Percentiles rank a stretch among this genome's conserved stretches.
These are phyloP conservation scores for Sherardia arvensis DNA, from an alignment of 257 asterid genomes.

Conservation along the genomic window DNA sequence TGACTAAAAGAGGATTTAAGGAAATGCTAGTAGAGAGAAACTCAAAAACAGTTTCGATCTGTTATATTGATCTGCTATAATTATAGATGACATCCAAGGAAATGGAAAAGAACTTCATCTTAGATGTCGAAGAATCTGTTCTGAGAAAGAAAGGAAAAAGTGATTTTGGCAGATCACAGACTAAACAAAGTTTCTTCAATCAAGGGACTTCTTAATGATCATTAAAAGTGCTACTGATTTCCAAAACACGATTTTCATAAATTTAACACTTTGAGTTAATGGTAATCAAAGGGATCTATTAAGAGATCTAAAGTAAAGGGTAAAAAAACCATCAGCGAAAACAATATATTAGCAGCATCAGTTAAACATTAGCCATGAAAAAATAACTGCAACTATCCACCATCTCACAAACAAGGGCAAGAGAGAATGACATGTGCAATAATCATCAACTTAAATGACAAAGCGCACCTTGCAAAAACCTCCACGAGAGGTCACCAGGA, in stretches of 20 bases:
- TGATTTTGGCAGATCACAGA: not conserved
- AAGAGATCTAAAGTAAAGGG: not conserved
- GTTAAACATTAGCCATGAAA: not conserved
- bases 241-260: not conserved
- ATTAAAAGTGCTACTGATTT: not conserved
- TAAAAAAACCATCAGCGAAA: not conserved
- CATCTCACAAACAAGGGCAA: not conserved
- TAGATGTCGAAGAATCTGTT: not conserved
- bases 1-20: too few species aligned
- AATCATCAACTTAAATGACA: not conserved
- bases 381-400: not conserved
- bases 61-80: not conserved
- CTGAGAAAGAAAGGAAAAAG: not conserved
- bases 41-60: not conserved
- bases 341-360: not conserved
- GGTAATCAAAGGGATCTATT: too few species aligned
- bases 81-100: not conserved
- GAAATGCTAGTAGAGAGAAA: not conserved
- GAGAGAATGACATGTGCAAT: not conserved
- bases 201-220: not conserved
- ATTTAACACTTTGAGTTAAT: not conserved
- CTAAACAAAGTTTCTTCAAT: not conserved
- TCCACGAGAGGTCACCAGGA: constrained; percentile 81
- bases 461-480: constrained; percentile 61
- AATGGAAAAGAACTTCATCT: not conserved